phyloP scores from a whole-genome alignment of 352 stramenopile genomes.

The Phytophthora colocasiae region DNA sequence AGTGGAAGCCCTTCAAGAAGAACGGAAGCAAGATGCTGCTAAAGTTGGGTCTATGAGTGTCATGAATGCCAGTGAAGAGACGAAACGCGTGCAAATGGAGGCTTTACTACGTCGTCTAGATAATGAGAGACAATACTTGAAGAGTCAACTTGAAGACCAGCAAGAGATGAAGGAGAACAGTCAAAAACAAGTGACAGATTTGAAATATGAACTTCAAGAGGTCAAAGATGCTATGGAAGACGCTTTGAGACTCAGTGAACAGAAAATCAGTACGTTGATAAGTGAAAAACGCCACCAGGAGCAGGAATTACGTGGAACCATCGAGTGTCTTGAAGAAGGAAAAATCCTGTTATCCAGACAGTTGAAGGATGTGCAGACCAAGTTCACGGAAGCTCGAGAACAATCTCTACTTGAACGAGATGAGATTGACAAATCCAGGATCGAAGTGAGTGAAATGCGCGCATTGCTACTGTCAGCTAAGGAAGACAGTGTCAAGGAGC shows the following conservation, averaged over 20 bases:
- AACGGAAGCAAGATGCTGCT: constrained; percentile 45
- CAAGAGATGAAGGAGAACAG: constrained; percentile 54
- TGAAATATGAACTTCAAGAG: constrained; percentile 56
- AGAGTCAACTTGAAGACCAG: constrained; percentile 74
- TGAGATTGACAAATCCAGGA: constrained; percentile 61
- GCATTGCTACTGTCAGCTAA: constrained; percentile 47
- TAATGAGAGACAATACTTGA: constrained; percentile 85
- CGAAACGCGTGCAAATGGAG: constrained; percentile 81
- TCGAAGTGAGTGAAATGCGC: constrained; percentile 58
- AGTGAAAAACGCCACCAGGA: constrained; percentile 45
- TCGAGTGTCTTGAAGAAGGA: constrained; percentile 59
- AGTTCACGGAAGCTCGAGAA: constrained; percentile 63
- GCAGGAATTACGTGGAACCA: constrained; percentile 43
- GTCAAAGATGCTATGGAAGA: constrained; percentile 49
- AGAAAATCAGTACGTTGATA: constrained; percentile 46
- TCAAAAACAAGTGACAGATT: constrained; percentile 44
- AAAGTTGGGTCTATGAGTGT: constrained; percentile 45
- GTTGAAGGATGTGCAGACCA: constrained; percentile 66
- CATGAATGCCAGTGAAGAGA: constrained; percentile 80
- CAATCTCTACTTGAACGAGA: constrained; percentile 69
- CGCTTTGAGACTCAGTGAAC: constrained; percentile 40
- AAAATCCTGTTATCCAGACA: constrained; percentile 59
- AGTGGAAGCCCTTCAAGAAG: constrained; percentile 67
- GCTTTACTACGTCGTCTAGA: constrained; percentile 74
- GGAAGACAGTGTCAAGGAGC: constrained; percentile 68